These are phyloP conservation scores for Aspergillus latus DNA, from an alignment of 2,329 filamentous ascomycete genomes.

Conservation along the genomic window DNA sequence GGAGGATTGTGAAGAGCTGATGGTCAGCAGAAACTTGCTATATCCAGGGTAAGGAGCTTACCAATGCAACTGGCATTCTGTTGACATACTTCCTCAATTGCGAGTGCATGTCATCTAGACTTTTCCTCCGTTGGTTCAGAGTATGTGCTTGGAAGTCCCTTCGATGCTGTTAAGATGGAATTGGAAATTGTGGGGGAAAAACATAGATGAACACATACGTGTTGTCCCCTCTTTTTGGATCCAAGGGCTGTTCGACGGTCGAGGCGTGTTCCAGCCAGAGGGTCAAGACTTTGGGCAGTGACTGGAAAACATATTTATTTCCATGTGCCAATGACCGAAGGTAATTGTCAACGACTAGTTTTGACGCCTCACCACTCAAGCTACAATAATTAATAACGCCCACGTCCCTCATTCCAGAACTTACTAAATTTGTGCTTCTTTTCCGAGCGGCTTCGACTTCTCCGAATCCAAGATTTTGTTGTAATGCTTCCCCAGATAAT, in stretches of 20 bases:
- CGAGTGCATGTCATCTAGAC: conserved; percentile 68
- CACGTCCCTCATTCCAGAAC: conserved; percentile 13
- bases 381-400: conserved; percentile 35
- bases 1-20: conserved; percentile 63
- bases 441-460: conserved; percentile 70
- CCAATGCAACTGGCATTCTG: conserved; percentile 48
- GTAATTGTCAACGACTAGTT: conserved; percentile 91
- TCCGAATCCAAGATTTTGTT: conserved; percentile 93
- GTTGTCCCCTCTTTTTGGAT: conserved; percentile 50
- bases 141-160: conserved; percentile 51
- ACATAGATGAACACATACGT: conserved; percentile 32
- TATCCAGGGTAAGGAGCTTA: conserved; percentile 22
- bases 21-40: conserved; percentile 21
- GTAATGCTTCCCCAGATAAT: conserved; percentile 95
- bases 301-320: conserved; percentile 95
- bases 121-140: conserved; percentile 56
- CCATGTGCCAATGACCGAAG: conserved; percentile 81
- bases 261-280: conserved; percentile 91
- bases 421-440: conserved; percentile 71
- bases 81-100: conserved; percentile 77
- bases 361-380: conserved; percentile 77
- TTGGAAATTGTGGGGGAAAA: not conserved
- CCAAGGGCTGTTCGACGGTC: conserved; percentile 63
- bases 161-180: not conserved
- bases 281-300: conserved; percentile 84